Evolutionary conservation across 257 asterid species (phyloP).

Genomic region (Ophiorrhiza pumila): DNA sequence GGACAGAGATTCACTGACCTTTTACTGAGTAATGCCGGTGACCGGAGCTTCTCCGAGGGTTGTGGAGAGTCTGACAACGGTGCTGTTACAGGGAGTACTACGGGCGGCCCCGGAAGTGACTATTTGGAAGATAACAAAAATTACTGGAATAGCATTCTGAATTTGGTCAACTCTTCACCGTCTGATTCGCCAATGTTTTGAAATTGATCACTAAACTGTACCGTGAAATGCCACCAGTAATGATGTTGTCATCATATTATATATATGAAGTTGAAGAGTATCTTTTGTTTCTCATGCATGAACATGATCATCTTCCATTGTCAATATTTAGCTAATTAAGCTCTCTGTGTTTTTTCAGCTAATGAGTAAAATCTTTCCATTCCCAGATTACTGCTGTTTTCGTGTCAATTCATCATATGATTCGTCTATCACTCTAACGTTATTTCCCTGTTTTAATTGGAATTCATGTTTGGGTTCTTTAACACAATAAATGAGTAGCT

Average conservation of each 20-base stretch:
- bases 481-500: not conserved
- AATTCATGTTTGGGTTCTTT: too few relatives aligned
- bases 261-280: not conserved
- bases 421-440: not conserved
- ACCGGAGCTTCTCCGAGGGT: conserved; percentile 43
- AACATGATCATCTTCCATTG: too few relatives aligned
- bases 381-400: not conserved
- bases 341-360: not conserved
- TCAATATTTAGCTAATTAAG: not conserved
- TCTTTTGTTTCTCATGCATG: not conserved
- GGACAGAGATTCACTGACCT: conserved; percentile 78
- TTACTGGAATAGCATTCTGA: conserved; percentile 82
- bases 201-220: not conserved
- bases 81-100: conserved; percentile 11
- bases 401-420: too few relatives aligned
- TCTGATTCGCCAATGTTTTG: conserved; percentile 52
- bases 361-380: conserved; percentile 8
- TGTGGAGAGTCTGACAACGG: conserved; percentile 54
- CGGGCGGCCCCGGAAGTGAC: conserved; percentile 30
- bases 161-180: conserved; percentile 67
- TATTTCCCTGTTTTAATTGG: not conserved
- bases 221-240: not conserved
- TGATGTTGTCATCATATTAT: not conserved
- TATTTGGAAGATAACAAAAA: conserved; percentile 65
- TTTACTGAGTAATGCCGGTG: conserved; percentile 47